These are phyloP conservation scores for Microbotryomycetes sp. DNA, from an alignment of 1,284 basidiomycete species.

Conservation along the genomic window DNA sequence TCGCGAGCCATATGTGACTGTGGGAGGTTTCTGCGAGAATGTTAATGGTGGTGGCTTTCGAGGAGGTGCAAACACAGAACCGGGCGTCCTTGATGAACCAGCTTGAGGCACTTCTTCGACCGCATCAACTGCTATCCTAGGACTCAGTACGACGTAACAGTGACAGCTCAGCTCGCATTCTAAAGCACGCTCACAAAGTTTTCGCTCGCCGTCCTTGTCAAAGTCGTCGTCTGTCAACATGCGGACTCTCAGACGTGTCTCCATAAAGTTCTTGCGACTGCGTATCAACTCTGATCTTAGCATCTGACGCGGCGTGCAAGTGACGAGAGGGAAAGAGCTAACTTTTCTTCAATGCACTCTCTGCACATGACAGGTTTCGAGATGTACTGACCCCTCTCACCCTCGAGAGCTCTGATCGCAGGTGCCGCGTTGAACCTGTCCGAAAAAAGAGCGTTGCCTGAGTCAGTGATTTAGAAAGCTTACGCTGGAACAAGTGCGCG, in stretches of 20 bases:
- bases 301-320: background rate
- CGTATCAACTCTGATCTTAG: too few species aligned
- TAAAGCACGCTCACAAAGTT: conserved; percentile 2
- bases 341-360: conserved; percentile 17
- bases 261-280: conserved; percentile 19
- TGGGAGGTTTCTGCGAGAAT: background rate
- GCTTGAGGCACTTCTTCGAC: too few species aligned
- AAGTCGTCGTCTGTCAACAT: conserved; percentile 9
- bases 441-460: too few species aligned
- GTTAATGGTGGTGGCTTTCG: too few species aligned
- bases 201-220: conserved; percentile 14
- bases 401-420: conserved; percentile 16
- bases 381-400: background rate
- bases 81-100: too few species aligned
- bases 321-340: background rate
- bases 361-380: conserved; percentile 7
- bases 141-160: too few species aligned
- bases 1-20: background rate
- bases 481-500: background rate
- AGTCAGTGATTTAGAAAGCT: too few species aligned
- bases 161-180: too few species aligned
- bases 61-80: too few species aligned
- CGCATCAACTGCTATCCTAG: too few species aligned
- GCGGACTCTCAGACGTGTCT: conserved; percentile 12
- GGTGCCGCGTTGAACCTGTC: conserved; percentile 24